A percentile compares a stretch with the other conserved stretches of the same genome.
Evolutionary conservation across 2,329 filamentous ascomycete genomes (phyloP).

Genomic region (Plectosphaerella sp.): DNA sequence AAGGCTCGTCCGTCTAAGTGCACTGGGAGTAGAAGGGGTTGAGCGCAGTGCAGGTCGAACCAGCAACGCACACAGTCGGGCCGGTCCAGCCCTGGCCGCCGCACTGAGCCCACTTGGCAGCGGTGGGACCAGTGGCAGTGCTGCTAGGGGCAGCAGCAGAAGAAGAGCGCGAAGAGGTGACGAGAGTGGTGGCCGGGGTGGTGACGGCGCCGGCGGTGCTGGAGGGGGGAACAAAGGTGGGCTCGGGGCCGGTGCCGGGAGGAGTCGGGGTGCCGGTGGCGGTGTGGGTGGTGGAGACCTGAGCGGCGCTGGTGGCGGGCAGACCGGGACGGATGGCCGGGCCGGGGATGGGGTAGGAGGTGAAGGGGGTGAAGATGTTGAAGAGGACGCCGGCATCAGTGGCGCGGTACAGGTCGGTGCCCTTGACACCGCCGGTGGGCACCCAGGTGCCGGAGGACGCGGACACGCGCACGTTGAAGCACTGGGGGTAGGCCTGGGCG

Average conservation of each 20-base stretch:
- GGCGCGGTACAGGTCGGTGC: slow-evolving; percentile 29
- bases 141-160: background rate
- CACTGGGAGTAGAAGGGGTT: slow-evolving; percentile 40
- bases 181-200: slow-evolving; percentile 4
- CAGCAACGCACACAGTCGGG: slow-evolving; percentile 27
- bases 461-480: slow-evolving; percentile 42
- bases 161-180: background rate
- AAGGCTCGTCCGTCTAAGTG: slow-evolving; percentile 17
- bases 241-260: slow-evolving; percentile 11
- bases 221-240: slow-evolving; percentile 1
- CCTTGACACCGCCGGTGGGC: slow-evolving; percentile 24
- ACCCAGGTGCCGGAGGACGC: slow-evolving; percentile 26
- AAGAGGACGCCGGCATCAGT: slow-evolving; percentile 28
- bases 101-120: slow-evolving; percentile 29
- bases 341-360: slow-evolving; percentile 24
- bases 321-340: slow-evolving; percentile 18
- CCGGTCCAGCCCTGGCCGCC: slow-evolving; percentile 31
- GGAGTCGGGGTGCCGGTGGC: slow-evolving; percentile 8
- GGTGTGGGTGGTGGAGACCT: slow-evolving; percentile 5
- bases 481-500: slow-evolving; percentile 48
- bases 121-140: slow-evolving; percentile 9
- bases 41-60: slow-evolving; percentile 27
- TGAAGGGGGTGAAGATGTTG: slow-evolving; percentile 25
- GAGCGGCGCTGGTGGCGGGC: slow-evolving; percentile 6
- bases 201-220: slow-evolving; percentile 2